phyloP scores from a whole-genome alignment of 768 basidiomycete species.

The Leccinum fibrillosum region DNA sequence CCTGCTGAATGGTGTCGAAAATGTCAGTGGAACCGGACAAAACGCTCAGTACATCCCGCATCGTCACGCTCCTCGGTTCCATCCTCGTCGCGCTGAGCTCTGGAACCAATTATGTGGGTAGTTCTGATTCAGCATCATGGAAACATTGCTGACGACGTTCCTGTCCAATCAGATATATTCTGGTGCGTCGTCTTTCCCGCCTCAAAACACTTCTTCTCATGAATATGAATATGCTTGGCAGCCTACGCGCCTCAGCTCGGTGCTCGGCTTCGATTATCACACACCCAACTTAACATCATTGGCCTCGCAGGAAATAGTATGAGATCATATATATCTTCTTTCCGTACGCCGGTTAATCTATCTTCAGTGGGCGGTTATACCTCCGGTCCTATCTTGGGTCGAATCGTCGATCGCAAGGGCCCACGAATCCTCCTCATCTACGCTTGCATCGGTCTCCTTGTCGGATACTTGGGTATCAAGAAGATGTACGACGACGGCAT shows the following conservation, averaged over 20 bases:
- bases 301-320: constrained; percentile 76
- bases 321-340: constrained; percentile 14
- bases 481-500: constrained; percentile 60
- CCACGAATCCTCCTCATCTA: constrained; percentile 63
- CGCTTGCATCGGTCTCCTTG: constrained; percentile 57
- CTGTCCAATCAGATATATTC: constrained; percentile 26
- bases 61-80: constrained; percentile 52
- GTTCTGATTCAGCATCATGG: neutral
- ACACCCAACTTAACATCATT: constrained; percentile 80
- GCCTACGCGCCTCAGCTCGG: constrained; percentile 90
- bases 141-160: neutral
- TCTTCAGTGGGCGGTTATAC: constrained; percentile 68
- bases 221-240: constrained; percentile 21
- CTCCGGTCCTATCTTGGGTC: constrained; percentile 76
- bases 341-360: neutral
- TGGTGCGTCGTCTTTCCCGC: constrained; percentile 14
- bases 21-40: constrained; percentile 22
- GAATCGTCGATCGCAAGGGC: constrained; percentile 70
- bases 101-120: constrained; percentile 73
- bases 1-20: constrained; percentile 10
- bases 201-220: too few species aligned
- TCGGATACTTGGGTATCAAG: constrained; percentile 75
- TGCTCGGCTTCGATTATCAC: constrained; percentile 65
- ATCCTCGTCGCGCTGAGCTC: constrained; percentile 58
- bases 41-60: constrained; percentile 38